These are phyloP conservation scores for Tulasnella sp. DNA, from an alignment of 768 basidiomycete species.

Conservation along the genomic window DNA sequence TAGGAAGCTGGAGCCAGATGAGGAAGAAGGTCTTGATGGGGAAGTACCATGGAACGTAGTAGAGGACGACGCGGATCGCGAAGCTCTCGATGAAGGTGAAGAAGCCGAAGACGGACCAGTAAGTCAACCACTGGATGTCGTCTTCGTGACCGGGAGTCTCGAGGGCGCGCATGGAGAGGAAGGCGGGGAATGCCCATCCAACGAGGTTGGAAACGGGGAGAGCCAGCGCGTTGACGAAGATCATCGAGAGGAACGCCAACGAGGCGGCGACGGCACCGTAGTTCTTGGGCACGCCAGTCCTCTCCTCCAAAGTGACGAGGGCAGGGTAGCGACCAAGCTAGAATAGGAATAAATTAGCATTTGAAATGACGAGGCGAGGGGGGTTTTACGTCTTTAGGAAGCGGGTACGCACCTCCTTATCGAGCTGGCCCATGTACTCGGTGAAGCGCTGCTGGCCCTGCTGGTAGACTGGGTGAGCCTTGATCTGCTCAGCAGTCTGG, in stretches of 20 bases:
- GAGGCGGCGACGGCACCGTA: slow-evolving; percentile 77
- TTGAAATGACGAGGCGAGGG: not conserved
- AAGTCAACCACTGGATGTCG: slow-evolving; percentile 94
- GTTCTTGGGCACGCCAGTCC: slow-evolving; percentile 89
- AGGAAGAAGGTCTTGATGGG: slow-evolving; percentile 88
- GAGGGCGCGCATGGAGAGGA: slow-evolving; percentile 91
- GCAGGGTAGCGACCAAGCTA: slow-evolving; percentile 73
- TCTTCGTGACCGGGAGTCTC: slow-evolving; percentile 79
- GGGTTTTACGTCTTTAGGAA: not conserved
- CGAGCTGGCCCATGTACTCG: slow-evolving; percentile 82
- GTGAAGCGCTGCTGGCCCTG: slow-evolving; percentile 80
- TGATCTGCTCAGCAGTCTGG: slow-evolving; percentile 49
- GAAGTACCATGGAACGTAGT: slow-evolving; percentile 94
- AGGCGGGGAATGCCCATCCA: slow-evolving; percentile 92
- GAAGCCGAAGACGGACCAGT: slow-evolving; percentile 93
- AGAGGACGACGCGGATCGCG: slow-evolving; percentile 76
- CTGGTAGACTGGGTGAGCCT: slow-evolving; percentile 81
- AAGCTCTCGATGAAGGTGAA: slow-evolving; percentile 91
- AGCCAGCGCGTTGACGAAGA: slow-evolving; percentile 88
- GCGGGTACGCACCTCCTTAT: slow-evolving; percentile 77
- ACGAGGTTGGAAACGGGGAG: slow-evolving; percentile 90
- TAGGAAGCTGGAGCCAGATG: slow-evolving; percentile 86
- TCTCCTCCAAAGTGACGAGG: slow-evolving; percentile 77
- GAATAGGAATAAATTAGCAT: not conserved
- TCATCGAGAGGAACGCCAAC: slow-evolving; percentile 63